Base-by-base conservation (phyloP, 1,284 basidiomycete species). In the Somion occarium region DNA sequence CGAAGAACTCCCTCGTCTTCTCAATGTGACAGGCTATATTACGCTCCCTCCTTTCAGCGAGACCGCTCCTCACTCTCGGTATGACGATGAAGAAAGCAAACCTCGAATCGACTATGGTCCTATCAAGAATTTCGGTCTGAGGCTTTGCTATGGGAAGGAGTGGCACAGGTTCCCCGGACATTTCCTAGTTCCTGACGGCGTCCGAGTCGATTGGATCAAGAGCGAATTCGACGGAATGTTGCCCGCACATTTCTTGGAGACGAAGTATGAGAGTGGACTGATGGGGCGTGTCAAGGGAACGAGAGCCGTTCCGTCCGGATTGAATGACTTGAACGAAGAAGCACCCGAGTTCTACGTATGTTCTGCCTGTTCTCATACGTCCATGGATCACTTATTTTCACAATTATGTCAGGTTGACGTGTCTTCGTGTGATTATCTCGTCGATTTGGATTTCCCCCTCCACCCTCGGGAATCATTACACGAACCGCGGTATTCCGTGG, bases 141-240 rank as follows among this genome's bases (percentile, higher is more conserved):
- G 76, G n/a, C 66, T 99, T 1, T 99, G 97, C 70, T 79, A 91
- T 50, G 93, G 88, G 27, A 92, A 95, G 64, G 96, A 99, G 69
- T 99, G 97, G 97, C 78, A 98, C 65, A 80, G 96, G 13, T 99
- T 95, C 75, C 93, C 95, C 0, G 82, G 90, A 1, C 88, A 90
- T 65, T 98, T 91, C 69, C 79, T 96, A 45, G 78, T 98, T 18
- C 94, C 96, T 1, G 80, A 88, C 50, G 88, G 83, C 15, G 74
- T 98, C 51, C 79, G 84, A 44, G 85, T 96, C 13, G 79, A 88
- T 55, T 98, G 93, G 71, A 74, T 98, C 64, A 87, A 91, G 73
- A 93, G 88, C 67, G 91, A 88, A 50, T 97, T 98, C 61, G 77
- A 85, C 52, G 96, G 94, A 13, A 82, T 94, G 64, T 73, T 99